Evolutionary conservation across 371 early-diverging fungal genomes (phyloP).

Genomic region (Conidiobolus coronatus): DNA sequence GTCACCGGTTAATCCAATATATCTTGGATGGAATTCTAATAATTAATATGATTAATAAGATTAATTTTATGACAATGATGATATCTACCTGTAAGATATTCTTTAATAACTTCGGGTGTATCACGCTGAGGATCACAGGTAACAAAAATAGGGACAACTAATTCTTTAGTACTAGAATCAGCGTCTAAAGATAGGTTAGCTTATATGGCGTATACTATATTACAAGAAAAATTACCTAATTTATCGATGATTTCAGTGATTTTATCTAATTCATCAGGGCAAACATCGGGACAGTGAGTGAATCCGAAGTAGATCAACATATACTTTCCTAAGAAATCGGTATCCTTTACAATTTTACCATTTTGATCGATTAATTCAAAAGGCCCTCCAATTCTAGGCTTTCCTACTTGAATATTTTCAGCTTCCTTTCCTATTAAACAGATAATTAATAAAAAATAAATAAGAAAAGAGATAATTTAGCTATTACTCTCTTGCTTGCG

Average conservation of each 20-base stretch:
- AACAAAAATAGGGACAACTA: conserved; percentile 78
- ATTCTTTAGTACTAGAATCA: conserved; percentile 10
- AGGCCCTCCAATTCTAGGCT: conserved; percentile 83
- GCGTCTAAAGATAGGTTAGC: not conserved
- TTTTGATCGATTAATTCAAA: conserved; percentile 65
- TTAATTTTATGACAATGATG: not conserved
- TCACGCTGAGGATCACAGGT: conserved; percentile 93
- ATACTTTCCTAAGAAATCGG: conserved; percentile 54
- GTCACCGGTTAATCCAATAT: conserved; percentile 80
- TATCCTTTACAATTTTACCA: conserved; percentile 33
- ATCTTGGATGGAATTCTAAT: conserved; percentile 72
- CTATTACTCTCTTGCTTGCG: not conserved
- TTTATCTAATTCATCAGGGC: conserved; percentile 95
- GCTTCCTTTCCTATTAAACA: not conserved
- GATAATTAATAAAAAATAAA: not conserved
- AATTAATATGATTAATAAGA: not conserved
- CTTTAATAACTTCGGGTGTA: conserved; percentile 48
- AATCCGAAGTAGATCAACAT: conserved; percentile 92
- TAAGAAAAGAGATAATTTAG: not conserved
- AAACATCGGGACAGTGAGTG: conserved; percentile 95
- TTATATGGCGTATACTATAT: not conserved
- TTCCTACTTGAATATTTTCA: conserved; percentile 27
- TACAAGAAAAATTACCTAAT: conserved; percentile 22
- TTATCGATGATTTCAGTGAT: conserved; percentile 75
- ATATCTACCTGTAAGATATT: conserved; percentile 50